Evolutionary conservation across 495 filamentous ascomycete species (phyloP), one percentile per base, ranked within the genome.

Genomic region (Schizothecium vesticola): DNA sequence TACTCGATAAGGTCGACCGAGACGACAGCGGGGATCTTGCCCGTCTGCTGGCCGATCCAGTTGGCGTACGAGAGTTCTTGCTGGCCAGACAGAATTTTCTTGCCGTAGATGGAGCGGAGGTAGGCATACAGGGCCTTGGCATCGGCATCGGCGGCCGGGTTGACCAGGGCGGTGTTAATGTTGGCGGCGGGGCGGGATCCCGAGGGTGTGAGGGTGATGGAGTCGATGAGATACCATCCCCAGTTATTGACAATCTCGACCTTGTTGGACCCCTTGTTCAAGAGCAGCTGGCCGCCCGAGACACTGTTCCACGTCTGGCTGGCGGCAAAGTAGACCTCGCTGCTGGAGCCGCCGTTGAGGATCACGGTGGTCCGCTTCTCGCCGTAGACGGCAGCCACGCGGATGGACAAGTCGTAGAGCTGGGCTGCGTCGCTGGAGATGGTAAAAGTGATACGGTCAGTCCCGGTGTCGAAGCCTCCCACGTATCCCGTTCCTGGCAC

Each of bases 221-320:
- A 80, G 70, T 84, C 82, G 60, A 84, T 77, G 3, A 84, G 73
- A 61, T 83, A 81, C 79, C 76, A 83, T 36, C 79, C 82, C 82
- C 82, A 84, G 75, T 84, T 83, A 73, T 65, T 79, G 63, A 78
- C 75, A 13, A 84, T 73, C 24, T 80, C 71, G 63, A 84, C 76
- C 0, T 80, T 82, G 66, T 84, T 83, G 25, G 64, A 13, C 1
- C 82, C 82, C 21, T 75, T 74, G 21, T 80, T 78, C 25, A 84
- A 69, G 10, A 84, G 69, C 13, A 82, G 69, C 64, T 84, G 81
- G 19, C 81, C 81, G 19, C 72, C 81, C 19, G 74, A 28, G n/a
- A 75, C 74, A 36, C 67, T 70, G 26, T 69, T 31, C 66, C 76
- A 84, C 0, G 67, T 61, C 0, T 66, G 62, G 24, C 71, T 69